Conservation (phyloP, 2,329 filamentous ascomycete genomes). For the Dothistroma pini region DNA sequence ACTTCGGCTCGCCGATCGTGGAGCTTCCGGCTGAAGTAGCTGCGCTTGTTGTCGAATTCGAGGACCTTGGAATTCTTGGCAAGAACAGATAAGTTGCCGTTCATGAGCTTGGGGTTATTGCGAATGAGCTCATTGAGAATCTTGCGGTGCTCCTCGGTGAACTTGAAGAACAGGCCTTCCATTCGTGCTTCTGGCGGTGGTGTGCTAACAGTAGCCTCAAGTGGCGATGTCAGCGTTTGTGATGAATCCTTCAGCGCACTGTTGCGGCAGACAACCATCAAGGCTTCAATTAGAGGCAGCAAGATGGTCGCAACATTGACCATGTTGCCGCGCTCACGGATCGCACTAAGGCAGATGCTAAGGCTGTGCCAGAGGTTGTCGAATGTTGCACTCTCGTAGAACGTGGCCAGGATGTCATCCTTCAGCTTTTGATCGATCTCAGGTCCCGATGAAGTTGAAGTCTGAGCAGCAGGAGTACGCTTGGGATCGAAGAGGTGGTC, state of each 20-base stretch:
- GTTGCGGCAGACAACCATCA: conserved; percentile 99
- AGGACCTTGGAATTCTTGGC: conserved; percentile 99
- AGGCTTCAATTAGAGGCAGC: conserved; percentile 85
- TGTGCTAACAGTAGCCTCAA: conserved; percentile 57
- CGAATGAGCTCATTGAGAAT: conserved; percentile 97
- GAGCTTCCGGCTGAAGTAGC: conserved; percentile 94
- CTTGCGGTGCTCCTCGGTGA: conserved; percentile 95
- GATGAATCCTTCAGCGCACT: conserved; percentile 70
- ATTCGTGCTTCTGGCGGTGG: conserved; percentile 76
- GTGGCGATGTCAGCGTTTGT: conserved; percentile 46
- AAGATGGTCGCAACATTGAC: conserved; percentile 96
- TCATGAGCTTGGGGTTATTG: conserved; percentile 97
- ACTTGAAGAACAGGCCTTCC: conserved; percentile 90
- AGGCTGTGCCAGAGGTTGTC: conserved; percentile 88
- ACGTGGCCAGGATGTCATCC: conserved; percentile 76
- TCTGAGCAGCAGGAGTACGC: conserved; percentile 35
- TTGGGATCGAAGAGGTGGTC: conserved; percentile 94
- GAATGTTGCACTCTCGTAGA: conserved; percentile 91
- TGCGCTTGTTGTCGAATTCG: conserved; percentile 99
- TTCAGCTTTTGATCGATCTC: conserved; percentile 61
- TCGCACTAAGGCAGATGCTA: conserved; percentile 81
- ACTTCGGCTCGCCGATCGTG: conserved; percentile 69
- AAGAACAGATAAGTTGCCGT: conserved; percentile 88
- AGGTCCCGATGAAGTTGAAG: conserved; percentile 10
- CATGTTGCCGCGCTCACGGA: conserved; percentile 90